Conservation (phyloP, 2,329 filamentous ascomycete species). For the Bipolaris victoriae region DNA sequence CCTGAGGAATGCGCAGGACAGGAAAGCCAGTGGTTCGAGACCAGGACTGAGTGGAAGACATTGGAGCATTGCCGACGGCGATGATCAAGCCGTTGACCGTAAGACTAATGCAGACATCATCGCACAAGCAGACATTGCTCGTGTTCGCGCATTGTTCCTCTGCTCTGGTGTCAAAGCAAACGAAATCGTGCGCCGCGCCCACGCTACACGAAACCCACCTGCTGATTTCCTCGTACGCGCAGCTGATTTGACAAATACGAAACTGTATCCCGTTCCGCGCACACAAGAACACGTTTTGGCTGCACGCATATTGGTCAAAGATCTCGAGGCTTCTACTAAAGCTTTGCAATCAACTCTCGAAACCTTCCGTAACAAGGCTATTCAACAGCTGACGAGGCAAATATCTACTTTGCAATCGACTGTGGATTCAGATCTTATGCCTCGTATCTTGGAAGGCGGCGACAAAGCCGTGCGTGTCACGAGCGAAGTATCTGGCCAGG, state of each 20-base stretch:
- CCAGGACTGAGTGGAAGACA: constrained; percentile 53
- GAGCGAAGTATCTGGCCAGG: constrained; percentile 75
- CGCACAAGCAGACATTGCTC: constrained; percentile 73
- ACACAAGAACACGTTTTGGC: constrained; percentile 62
- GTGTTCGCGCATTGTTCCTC: constrained; percentile 76
- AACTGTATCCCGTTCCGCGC: constrained; percentile 55
- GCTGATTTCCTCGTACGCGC: constrained; percentile 48
- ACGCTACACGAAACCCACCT: constrained; percentile 50
- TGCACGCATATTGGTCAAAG: constrained; percentile 57
- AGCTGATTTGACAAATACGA: constrained; percentile 52
- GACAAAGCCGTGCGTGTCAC: constrained; percentile 82
- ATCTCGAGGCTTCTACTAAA: constrained; percentile 54
- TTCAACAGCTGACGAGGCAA: constrained; percentile 53
- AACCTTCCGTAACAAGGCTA: constrained; percentile 55
- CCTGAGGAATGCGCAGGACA: constrained; percentile 28
- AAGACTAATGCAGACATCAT: constrained; percentile 30
- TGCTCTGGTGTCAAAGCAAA: constrained; percentile 89
- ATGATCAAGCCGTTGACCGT: constrained; percentile 41
- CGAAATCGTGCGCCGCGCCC: constrained; percentile 73
- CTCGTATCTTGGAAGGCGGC: constrained; percentile 69
- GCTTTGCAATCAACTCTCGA: constrained; percentile 59
- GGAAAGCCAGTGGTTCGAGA: constrained; percentile 40
- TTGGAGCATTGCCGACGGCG: constrained; percentile 64
- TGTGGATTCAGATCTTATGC: constrained; percentile 59
- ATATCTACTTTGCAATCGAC: constrained; percentile 53